phyloP scores from a whole-genome alignment of 257 asterid species.

The Vinca minor region DNA sequence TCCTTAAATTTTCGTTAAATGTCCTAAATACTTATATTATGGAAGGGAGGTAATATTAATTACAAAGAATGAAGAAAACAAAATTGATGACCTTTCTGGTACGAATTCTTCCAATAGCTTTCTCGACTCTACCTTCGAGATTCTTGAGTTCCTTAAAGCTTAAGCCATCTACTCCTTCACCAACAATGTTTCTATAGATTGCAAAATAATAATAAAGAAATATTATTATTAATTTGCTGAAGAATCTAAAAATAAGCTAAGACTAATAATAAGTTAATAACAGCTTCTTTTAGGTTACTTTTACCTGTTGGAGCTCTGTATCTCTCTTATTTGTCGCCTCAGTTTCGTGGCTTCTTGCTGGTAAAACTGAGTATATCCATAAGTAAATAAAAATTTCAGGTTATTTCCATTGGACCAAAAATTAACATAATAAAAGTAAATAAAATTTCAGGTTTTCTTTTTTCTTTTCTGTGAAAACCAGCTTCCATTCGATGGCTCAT shows the following conservation, averaged over 20 bases:
- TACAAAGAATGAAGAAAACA: neutral
- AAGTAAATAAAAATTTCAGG: constrained; percentile 6
- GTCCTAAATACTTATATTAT: too few relatives aligned
- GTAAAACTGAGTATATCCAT: constrained; percentile 43
- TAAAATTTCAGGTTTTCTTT: neutral
- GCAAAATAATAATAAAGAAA: neutral
- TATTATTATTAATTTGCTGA: neutral
- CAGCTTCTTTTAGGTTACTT: neutral
- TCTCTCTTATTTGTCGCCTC: constrained; percentile 51
- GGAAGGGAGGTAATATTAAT: too few relatives aligned
- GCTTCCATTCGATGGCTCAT: neutral
- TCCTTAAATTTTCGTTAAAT: too few relatives aligned
- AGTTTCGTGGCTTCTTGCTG: constrained; percentile 75
- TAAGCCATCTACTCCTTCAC: constrained; percentile 54
- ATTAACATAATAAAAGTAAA: too few relatives aligned
- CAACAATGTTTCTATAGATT: constrained; percentile 50
- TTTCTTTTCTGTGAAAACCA: neutral
- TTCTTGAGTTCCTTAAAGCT: constrained; percentile 44
- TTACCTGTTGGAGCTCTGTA: constrained; percentile 54
- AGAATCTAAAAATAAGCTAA: too few relatives aligned
- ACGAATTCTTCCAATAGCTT: constrained; percentile 65
- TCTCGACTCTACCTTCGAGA: constrained; percentile 56
- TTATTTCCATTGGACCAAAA: neutral
- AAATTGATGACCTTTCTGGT: constrained; percentile 47
- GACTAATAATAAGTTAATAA: too few relatives aligned